Evolutionary conservation across 225 moss, liverwort and hornwort genomes (phyloP).

Genomic region (Climacium dendroides): DNA sequence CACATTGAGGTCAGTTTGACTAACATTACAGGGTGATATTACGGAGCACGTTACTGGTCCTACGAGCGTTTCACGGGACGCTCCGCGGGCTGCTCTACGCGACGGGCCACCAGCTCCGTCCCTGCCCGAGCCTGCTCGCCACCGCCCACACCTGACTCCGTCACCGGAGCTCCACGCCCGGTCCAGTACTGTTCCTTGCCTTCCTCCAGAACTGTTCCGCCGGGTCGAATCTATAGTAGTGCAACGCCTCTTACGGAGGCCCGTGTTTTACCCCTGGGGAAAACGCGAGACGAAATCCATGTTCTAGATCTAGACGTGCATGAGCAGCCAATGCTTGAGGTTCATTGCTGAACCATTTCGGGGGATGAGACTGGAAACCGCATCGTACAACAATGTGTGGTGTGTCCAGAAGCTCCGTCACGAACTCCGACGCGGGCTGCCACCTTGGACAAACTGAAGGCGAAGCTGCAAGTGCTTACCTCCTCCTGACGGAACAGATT

Average conservation of each 20-base stretch:
- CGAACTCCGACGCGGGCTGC: background rate
- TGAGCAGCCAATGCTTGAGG: background rate
- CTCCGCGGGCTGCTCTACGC: background rate
- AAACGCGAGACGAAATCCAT: background rate
- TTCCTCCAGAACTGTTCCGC: background rate
- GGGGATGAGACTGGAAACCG: background rate
- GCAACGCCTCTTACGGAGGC: too few relatives aligned
- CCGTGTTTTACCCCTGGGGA: too few relatives aligned
- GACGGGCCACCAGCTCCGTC: background rate
- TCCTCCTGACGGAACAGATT: background rate
- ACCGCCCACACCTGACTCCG: background rate
- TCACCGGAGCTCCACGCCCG: background rate
- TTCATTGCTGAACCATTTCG: background rate
- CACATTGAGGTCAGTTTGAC: background rate
- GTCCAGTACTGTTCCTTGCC: background rate
- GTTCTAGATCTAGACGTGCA: background rate
- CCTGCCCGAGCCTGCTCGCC: too few relatives aligned
- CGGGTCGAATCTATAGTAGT: too few relatives aligned
- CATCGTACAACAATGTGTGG: background rate
- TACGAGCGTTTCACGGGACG: background rate
- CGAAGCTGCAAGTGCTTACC: background rate
- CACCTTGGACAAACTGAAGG: background rate
- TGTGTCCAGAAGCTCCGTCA: background rate
- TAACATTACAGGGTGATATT: background rate
- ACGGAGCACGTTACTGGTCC: background rate